These are phyloP conservation scores for Xylariaceae sp. DNA, from an alignment of 2,329 filamentous ascomycete genomes.

Conservation along the genomic window DNA sequence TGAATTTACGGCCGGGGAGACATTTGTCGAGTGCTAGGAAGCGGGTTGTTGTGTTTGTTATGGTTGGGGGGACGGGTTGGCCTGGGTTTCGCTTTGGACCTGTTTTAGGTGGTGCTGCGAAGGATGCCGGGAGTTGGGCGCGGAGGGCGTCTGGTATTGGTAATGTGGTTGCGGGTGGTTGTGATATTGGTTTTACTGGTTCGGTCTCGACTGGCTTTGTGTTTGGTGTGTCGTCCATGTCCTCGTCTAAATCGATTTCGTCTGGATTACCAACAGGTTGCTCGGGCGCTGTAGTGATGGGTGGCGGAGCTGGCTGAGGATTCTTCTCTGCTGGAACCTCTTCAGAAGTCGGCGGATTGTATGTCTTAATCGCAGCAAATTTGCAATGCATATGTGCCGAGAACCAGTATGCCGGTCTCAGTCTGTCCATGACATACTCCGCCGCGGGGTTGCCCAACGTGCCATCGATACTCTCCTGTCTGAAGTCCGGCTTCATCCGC, in stretches of 20 bases:
- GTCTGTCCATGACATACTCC: conserved; percentile 72
- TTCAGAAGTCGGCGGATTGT: conserved; percentile 35
- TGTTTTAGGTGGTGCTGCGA: conserved; percentile 46
- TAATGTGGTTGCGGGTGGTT: conserved; percentile 12
- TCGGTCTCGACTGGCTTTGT: conserved; percentile 17
- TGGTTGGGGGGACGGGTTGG: conserved; percentile 65
- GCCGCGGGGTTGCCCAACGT: conserved; percentile 79
- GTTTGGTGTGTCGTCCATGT: conserved; percentile 38
- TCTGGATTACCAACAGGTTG: conserved; percentile 13
- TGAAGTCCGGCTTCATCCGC: conserved; percentile 69
- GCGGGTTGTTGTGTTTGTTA: conserved; percentile 74
- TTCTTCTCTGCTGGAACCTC: conserved; percentile 1
- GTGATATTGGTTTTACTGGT: conserved; percentile 13
- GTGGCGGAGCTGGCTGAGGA: conserved; percentile 2
- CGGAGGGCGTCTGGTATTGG: conserved; percentile 63
- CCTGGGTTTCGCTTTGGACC: conserved; percentile 45
- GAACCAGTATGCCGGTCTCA: conserved; percentile 88
- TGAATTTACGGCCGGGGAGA: conserved; percentile 72
- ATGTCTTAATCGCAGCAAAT: conserved; percentile 68
- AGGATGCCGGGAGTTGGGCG: conserved; percentile 73
- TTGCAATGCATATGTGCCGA: conserved; percentile 90
- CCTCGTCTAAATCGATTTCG: conserved; percentile 66
- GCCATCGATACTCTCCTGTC: conserved; percentile 71
- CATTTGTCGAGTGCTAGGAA: conserved; percentile 95
- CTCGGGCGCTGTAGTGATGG: conserved; percentile 5